Evolutionary conservation across 345 rosid genomes (phyloP).

Genomic region (Brassica napus): DNA sequence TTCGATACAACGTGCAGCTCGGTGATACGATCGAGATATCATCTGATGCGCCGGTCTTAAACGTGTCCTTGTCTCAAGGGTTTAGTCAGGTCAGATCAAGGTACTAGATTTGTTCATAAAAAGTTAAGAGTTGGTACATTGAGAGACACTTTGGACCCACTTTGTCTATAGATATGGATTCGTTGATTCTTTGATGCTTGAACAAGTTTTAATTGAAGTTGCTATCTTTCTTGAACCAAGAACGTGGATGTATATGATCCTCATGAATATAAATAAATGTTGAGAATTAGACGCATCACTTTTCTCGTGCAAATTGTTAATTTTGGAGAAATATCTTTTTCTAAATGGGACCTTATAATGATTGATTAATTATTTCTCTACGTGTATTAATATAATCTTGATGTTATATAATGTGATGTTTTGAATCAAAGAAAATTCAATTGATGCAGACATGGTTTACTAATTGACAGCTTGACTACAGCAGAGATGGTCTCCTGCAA

Average conservation of each 20-base stretch:
- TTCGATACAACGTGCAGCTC: constrained; percentile 48
- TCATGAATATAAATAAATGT: constrained; percentile 10
- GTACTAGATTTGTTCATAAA: constrained; percentile 32
- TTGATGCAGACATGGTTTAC: neutral
- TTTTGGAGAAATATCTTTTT: constrained; percentile 13
- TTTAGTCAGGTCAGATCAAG: constrained; percentile 26
- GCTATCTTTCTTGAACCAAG: constrained; percentile 29
- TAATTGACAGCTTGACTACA: constrained; percentile 36
- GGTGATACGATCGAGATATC: constrained; percentile 68
- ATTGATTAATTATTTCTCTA: constrained; percentile 3
- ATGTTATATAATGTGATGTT: neutral
- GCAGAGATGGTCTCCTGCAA: constrained; percentile 40
- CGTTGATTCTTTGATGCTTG: constrained; percentile 23
- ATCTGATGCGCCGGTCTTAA: constrained; percentile 63
- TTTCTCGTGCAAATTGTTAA: constrained; percentile 27
- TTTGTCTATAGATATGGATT: constrained; percentile 31
- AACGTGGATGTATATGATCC: constrained; percentile 37
- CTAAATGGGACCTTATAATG: constrained; percentile 30
- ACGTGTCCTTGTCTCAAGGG: constrained; percentile 57
- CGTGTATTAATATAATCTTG: constrained; percentile 11
- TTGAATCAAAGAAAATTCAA: neutral
- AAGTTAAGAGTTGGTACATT: constrained; percentile 15
- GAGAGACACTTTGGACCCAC: neutral
- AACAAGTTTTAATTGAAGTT: constrained; percentile 14
- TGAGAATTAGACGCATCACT: neutral